Conservation (phyloP, 495 filamentous ascomycete genomes). For the Tuber brumale region DNA sequence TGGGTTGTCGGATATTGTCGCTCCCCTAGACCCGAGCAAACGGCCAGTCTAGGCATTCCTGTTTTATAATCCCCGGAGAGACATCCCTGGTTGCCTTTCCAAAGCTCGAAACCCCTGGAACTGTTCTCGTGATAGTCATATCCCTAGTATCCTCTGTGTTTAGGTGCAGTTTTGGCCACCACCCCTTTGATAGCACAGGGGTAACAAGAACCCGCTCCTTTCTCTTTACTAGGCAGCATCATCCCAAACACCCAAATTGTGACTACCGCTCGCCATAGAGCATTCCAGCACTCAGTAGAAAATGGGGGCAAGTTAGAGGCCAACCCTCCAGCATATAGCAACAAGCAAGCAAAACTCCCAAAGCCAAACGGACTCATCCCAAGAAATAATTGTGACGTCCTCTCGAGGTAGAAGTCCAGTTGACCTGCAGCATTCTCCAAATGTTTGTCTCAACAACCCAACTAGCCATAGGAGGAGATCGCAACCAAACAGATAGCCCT, state of each 20-base stretch:
- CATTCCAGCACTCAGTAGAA: not conserved
- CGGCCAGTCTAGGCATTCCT: not conserved
- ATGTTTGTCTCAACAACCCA: not conserved
- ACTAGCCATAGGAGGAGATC: not conserved
- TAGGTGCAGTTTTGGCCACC: not conserved
- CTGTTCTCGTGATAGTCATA: not conserved
- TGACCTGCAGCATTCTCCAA: not conserved
- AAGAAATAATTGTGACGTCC: not conserved
- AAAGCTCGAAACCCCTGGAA: not conserved
- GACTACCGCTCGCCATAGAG: not conserved
- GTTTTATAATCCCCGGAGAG: not conserved
- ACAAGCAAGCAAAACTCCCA: not conserved
- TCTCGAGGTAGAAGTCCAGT: not conserved
- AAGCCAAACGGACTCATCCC: not conserved
- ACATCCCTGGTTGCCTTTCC: not conserved
- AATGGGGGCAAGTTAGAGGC: not conserved
- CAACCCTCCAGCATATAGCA: not conserved
- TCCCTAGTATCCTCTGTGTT: not conserved
- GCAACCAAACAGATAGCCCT: not conserved
- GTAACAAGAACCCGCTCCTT: not conserved
- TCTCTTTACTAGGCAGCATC: not conserved
- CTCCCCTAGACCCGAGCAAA: not conserved
- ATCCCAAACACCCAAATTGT: not conserved
- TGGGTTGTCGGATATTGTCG: not conserved
- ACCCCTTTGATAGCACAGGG: not conserved